Evolutionary conservation across 2,329 filamentous ascomycete genomes (phyloP).

Genomic region (Magnaporthales sp.): DNA sequence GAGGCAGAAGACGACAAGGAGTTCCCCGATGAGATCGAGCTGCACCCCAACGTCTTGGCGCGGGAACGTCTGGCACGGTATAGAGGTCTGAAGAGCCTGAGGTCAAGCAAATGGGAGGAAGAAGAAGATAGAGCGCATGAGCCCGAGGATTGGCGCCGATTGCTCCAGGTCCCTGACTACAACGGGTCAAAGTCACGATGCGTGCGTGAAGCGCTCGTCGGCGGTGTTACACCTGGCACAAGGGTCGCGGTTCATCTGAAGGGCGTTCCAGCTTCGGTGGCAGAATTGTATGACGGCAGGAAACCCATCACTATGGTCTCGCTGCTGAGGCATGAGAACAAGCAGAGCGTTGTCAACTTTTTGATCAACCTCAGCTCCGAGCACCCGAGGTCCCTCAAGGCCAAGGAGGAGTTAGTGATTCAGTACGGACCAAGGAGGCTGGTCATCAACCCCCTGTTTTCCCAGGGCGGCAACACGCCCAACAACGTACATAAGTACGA

Average conservation of each 20-base stretch:
- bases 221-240: slow-evolving; percentile 76
- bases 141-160: slow-evolving; percentile 79
- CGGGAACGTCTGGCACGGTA: slow-evolving; percentile 80
- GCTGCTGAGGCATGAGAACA: slow-evolving; percentile 88
- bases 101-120: slow-evolving; percentile 81
- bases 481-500: slow-evolving; percentile 98
- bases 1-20: slow-evolving; percentile 80
- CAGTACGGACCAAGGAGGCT: slow-evolving; percentile 86
- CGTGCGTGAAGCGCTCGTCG: slow-evolving; percentile 76
- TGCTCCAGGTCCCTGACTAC: slow-evolving; percentile 87
- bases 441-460: slow-evolving; percentile 84
- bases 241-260: slow-evolving; percentile 72
- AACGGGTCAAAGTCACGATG: slow-evolving; percentile 70
- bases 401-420: slow-evolving; percentile 85
- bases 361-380: slow-evolving; percentile 80
- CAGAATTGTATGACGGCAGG: slow-evolving; percentile 39
- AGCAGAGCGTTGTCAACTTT: slow-evolving; percentile 82
- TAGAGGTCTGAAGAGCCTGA: slow-evolving; percentile 83
- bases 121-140: slow-evolving; percentile 80
- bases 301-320: slow-evolving; percentile 71
- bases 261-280: slow-evolving; percentile 33
- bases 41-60: slow-evolving; percentile 79
- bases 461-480: slow-evolving; percentile 77
- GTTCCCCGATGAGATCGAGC: slow-evolving; percentile 94
- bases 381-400: slow-evolving; percentile 67